Evolutionary conservation across 129 eudicot genomes (phyloP), one percentile per base, ranked within the genome.

Genomic region (Flaveria linearis): DNA sequence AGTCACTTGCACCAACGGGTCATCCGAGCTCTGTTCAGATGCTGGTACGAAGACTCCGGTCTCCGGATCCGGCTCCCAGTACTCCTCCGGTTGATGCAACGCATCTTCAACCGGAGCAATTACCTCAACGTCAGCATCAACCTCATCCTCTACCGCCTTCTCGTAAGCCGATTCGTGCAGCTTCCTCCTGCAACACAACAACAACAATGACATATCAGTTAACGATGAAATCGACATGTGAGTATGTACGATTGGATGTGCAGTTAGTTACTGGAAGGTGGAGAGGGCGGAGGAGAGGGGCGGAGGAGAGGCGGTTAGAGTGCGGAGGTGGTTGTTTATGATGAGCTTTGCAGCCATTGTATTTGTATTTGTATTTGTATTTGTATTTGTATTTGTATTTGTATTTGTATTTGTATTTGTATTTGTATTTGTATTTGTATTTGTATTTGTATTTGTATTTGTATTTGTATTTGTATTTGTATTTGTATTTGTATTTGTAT

Each of bases 51-150:
- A 82, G 7, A 82, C 82, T 13, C 85, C 78, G 1, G 85, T 76
- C 2, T 82, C 78, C n/a, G 85, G 85, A 71, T 82, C 85, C 0
- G 82, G 82, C 45, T 64, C 82, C 85, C 85, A 76, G 30, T 82
- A 82, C 42, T 76, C 78, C 45, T 72, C 74, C 2, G 84, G 69
- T 12, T 80, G 36, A 67, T 74, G 57, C n/a, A n/a, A n/a, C 1
- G 65, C 26, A 15, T 65, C 81, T 5, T 63, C 72, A 5, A 20
- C 52, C 4, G 62, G 49, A 60, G 69, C 2, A 5, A 28, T 28
- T 28, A 28, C 70, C 42, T 28, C 60, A 5, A 39, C 55, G 10
- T 28, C 42, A 28, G 22, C 60, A 36, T 77, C 81, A 7, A 81
- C 68, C 45, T 82, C 82, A 8, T 82, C 73, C 62, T 63, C 82